These are phyloP conservation scores for Ceratobasidium sp. DNA, from an alignment of 1,284 basidiomycete genomes.

Conservation along the genomic window DNA sequence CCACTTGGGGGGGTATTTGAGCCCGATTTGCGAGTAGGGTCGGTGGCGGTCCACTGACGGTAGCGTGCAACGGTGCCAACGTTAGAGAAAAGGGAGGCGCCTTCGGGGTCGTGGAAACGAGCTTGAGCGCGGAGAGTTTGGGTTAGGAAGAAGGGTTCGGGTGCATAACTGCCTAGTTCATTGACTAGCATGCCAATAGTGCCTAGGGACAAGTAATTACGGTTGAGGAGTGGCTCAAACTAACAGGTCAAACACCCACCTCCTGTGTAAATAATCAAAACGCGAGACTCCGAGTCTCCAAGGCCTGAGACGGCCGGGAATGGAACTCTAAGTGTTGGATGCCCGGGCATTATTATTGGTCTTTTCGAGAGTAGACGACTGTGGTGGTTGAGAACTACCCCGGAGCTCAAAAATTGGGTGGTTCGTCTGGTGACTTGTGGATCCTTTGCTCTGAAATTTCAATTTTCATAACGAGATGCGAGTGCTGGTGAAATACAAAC, in stretches of 20 bases:
- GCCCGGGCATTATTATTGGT: constrained; percentile 13
- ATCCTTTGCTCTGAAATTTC: too few relatives aligned
- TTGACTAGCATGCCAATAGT: constrained; percentile 81
- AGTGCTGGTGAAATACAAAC: too few relatives aligned
- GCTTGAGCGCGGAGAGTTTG: constrained; percentile 84
- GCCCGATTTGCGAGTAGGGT: constrained; percentile 10
- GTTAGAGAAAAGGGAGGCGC: constrained; percentile 83
- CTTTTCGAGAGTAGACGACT: too few relatives aligned
- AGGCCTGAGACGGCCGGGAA: constrained; percentile 12
- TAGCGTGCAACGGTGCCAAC: constrained; percentile 79
- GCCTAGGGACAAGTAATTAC: constrained; percentile 50
- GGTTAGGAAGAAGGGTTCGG: constrained; percentile 88
- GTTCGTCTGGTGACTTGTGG: neutral
- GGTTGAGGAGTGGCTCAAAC: neutral
- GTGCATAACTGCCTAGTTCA: constrained; percentile 76
- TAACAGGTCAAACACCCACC: constrained; percentile 63
- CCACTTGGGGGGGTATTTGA: constrained; percentile 11
- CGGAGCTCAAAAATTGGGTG: constrained; percentile 2
- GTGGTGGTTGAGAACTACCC: constrained; percentile 20
- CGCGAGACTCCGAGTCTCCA: constrained; percentile 69
- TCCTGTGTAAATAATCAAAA: constrained; percentile 87
- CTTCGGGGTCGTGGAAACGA: constrained; percentile 86
- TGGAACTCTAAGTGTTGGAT: constrained; percentile 28
- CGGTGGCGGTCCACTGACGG: constrained; percentile 68
- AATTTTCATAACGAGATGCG: too few relatives aligned